Evolutionary conservation across 148 eudicot species (phyloP), one percentile per base, ranked within the genome.

Genomic region (Agrostemma githago): DNA sequence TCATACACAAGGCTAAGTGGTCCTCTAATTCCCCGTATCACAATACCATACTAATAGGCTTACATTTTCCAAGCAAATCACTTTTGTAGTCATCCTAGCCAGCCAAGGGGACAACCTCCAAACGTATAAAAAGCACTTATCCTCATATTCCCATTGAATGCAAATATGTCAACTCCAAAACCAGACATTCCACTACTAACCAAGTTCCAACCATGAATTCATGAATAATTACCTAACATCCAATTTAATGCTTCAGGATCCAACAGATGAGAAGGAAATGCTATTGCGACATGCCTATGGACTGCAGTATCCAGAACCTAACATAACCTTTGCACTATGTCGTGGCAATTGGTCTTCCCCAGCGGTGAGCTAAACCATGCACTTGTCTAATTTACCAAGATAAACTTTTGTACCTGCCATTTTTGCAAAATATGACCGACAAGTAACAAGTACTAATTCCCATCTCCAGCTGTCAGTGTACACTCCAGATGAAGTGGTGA

Each of bases 331-430:
- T 75, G 95, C 97, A 72, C 95, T 94, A 40, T 94, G 93, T 74
- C 79, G 91, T 76, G 97, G 98, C 84, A 91, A 86, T 66, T 86
- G 97, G 93, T 91, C 98, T 57, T 94, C 98, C 44, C 97, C 98
- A 69, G 89, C 91, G 76, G 98, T 91, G 84, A 87, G 96, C 79
- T n/a, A 73, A 72, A 66, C 51, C 61, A 68, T 1, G 3, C 51
- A 19, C 76, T 66, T 37, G 46, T 65, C 63, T 40, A 5, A 72
- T 70, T 48, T 5, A 41, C 56, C 38, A 46, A 0, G 19, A 39
- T 8, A 37, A 14, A 8, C 10, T 34, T 5, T 62, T 68, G 14
- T 10, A 37, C 60, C 46, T 26, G 54, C 1, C 62, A 41, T 63
- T 34, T 37, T 53, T 39, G 8, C 38, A n/a, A 62, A 74, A 74